Percentiles rank a stretch among this genome's conserved stretches.
Conservation (phyloP, 257 asterid species). For the Solanum dulcamara region DNA sequence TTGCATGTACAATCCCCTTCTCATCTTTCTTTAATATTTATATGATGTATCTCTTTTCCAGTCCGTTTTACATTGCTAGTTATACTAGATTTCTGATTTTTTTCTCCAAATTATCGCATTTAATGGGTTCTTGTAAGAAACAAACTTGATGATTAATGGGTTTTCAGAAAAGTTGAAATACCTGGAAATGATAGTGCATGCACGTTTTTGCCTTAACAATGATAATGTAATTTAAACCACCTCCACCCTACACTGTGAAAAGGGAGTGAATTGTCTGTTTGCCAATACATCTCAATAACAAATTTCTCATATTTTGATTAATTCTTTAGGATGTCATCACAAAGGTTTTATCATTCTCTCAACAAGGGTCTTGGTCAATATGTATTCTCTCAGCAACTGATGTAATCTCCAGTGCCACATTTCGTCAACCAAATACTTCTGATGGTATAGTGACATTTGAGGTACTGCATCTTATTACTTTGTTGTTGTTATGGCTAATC, state of each 20-base stretch:
- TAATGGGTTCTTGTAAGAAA: neutral
- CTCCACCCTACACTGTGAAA: neutral
- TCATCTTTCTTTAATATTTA: neutral
- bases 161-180: neutral
- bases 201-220: neutral
- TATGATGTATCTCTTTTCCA: neutral
- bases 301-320: neutral
- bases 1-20: neutral
- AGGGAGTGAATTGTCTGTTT: neutral
- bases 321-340: conserved; percentile 47
- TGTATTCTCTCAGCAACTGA: conserved; percentile 61
- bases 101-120: neutral
- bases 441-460: conserved; percentile 71
- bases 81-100: neutral
- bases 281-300: neutral
- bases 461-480: conserved; percentile 21
- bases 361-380: conserved; percentile 72
- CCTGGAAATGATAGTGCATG: neutral
- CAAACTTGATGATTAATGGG: neutral
- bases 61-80: neutral
- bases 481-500: neutral
- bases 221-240: neutral
- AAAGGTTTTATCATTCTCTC: conserved; percentile 72
- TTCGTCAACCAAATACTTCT: conserved; percentile 70
- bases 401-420: conserved; percentile 55